Evolutionary conservation across 805 yeast species (phyloP), one percentile per base, ranked within the genome.

Genomic region (Nakazawaea molendinolei): DNA sequence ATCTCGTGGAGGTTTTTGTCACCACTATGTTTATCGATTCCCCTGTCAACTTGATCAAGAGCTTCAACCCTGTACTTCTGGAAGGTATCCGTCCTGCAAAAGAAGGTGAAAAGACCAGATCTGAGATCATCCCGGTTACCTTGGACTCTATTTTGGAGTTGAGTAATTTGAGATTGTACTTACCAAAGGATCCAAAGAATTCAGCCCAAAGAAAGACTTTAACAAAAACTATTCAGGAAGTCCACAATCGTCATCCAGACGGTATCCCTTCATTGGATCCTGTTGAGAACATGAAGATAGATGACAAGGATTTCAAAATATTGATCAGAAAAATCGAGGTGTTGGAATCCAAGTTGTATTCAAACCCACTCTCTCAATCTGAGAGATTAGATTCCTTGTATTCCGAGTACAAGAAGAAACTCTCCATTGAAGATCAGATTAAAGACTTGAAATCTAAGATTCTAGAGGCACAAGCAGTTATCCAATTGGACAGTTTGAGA

Each of bases 211-310:
- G 67, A 65, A 79, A 62, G 66, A 76, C 61, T 53, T 76, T 51
- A 67, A 78, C 53, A 28, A 85, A 85, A 53, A 80, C 94, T 6
- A 63, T 92, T 50, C 69, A 67, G 35, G 97, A 92, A 56, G 86
- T 87, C 43, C 72, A 76, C 23, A 75, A 80, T 47, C 76, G 95
- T 59, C 80, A 87, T 52, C 87, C 94, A 8, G 92, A 86, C 53
- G 96, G 95, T 1, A 67, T 92, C 23, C 96, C 97, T n/a, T 53
- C 77, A 30, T 69, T 92, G 57, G 95, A 92, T 58, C 97, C 98
- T 4, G 66, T 92, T 25, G 80, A 77, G 43, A 86, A 83, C 53
- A 92, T 92, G 98, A 85, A 87, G 53, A 90, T 92, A 48, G 81
- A 76, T 31, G 95, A 86, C 52, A 73, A 71, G 4, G 85, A 84